These are phyloP conservation scores for Patellaria atrata DNA, from an alignment of 495 filamentous ascomycete genomes.

Conservation along the genomic window DNA sequence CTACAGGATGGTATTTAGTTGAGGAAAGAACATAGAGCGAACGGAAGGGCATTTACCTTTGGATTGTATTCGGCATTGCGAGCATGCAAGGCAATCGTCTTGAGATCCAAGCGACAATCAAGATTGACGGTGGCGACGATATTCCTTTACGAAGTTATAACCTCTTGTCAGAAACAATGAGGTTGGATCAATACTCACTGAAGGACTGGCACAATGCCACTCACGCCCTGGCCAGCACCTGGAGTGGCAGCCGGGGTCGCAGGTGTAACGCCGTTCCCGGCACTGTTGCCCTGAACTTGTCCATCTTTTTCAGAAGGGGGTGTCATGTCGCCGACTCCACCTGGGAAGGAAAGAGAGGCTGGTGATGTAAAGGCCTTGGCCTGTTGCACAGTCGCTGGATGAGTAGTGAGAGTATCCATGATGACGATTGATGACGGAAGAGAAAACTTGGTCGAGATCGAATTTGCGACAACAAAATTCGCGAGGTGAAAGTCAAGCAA, in stretches of 20 bases:
- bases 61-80: conserved; percentile 98
- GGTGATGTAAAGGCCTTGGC: conserved; percentile 40
- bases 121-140: conserved; percentile 99
- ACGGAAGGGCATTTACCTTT: conserved; percentile 49
- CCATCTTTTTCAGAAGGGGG: conserved; percentile 57
- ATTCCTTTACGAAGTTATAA: conserved; percentile 76
- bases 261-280: conserved; percentile 79
- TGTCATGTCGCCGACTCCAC: conserved; percentile 64
- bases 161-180: conserved; percentile 25
- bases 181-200: conserved; percentile 68
- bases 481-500: conserved; percentile 2
- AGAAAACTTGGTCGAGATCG: background rate
- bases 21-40: conserved; percentile 25
- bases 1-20: conserved; percentile 43
- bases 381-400: conserved; percentile 75
- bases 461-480: background rate
- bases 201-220: conserved; percentile 91
- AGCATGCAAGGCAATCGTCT: conserved; percentile 97
- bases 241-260: conserved; percentile 93
- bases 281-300: conserved; percentile 33
- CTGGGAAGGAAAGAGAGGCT: conserved; percentile 79
- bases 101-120: conserved; percentile 92
- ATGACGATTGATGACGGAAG: conserved; percentile 20
- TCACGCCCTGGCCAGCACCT: conserved; percentile 60
- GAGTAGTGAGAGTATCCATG: conserved; percentile 83